Evolutionary conservation across 2,329 filamentous ascomycete species (phyloP).

Genomic region (Stromatinia cepivora): DNA sequence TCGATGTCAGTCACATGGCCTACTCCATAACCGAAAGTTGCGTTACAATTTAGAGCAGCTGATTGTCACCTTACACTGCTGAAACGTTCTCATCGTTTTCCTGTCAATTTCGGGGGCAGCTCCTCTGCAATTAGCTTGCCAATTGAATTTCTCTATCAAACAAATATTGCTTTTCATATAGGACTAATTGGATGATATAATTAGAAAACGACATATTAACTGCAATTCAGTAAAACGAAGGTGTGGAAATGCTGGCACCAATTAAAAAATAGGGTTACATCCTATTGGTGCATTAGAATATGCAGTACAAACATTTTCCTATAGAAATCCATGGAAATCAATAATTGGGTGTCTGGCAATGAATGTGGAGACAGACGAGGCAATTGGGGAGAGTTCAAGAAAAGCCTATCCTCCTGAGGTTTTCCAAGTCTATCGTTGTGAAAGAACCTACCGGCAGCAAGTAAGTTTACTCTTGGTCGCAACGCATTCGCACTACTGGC

Average conservation of each 20-base stretch:
- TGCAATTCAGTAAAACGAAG: neutral
- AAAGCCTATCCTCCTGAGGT: neutral
- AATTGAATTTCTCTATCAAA: neutral
- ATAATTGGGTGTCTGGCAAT: neutral
- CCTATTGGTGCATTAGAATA: neutral
- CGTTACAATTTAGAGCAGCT: neutral
- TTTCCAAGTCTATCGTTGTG: neutral
- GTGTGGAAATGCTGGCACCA: constrained; percentile 9
- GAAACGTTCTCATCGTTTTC: neutral
- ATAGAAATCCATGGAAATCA: neutral
- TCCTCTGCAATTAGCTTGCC: neutral
- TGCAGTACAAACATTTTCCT: neutral
- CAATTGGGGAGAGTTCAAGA: neutral
- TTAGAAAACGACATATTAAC: neutral
- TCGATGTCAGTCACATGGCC: neutral
- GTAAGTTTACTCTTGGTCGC: neutral
- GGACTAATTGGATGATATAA: neutral
- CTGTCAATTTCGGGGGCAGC: neutral
- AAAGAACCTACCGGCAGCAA: neutral
- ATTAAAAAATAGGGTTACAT: neutral
- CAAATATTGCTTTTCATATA: neutral
- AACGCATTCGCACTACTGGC: neutral
- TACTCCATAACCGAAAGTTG: neutral
- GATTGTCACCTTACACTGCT: neutral
- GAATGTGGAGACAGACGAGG: neutral